Percentiles rank a stretch among this genome's conserved stretches.
Conservation (phyloP, 108 stramenopile genomes). For the Parietichytrium sp. region DNA sequence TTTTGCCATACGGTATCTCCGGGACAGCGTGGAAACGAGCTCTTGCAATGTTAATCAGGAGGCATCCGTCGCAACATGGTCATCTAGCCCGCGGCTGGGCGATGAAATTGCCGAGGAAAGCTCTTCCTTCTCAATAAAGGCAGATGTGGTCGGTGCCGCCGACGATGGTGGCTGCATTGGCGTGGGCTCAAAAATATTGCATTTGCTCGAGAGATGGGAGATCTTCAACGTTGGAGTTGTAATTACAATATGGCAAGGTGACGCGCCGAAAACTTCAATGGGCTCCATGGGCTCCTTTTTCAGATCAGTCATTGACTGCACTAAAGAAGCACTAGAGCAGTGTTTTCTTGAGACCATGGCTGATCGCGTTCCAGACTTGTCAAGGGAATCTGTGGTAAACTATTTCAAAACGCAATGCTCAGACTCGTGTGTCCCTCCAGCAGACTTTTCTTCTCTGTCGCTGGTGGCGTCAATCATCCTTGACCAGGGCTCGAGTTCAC, state of each 20-base stretch:
- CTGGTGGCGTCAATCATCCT: not conserved
- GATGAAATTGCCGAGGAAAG: slow-evolving; percentile 6
- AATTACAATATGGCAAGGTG: not conserved
- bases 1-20: slow-evolving; percentile 6
- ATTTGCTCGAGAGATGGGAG: slow-evolving; percentile 6
- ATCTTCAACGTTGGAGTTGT: not conserved
- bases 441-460: not conserved
- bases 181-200: not conserved
- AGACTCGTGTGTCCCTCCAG: not conserved
- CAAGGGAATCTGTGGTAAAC: not conserved
- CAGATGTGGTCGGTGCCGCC: not conserved
- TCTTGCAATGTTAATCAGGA: not conserved
- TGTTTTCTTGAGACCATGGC: not conserved
- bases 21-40: too few species aligned
- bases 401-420: too few species aligned
- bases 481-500: not conserved
- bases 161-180: not conserved
- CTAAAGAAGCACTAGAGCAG: slow-evolving; percentile 14
- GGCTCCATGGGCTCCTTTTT: not conserved
- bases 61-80: not conserved
- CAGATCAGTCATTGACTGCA: not conserved
- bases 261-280: not conserved
- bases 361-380: not conserved
- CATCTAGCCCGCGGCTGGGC: not conserved
- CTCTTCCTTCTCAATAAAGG: not conserved